These are phyloP conservation scores for Mortierella sp. DNA, from an alignment of 371 early-diverging fungal genomes.

Conservation along the genomic window DNA sequence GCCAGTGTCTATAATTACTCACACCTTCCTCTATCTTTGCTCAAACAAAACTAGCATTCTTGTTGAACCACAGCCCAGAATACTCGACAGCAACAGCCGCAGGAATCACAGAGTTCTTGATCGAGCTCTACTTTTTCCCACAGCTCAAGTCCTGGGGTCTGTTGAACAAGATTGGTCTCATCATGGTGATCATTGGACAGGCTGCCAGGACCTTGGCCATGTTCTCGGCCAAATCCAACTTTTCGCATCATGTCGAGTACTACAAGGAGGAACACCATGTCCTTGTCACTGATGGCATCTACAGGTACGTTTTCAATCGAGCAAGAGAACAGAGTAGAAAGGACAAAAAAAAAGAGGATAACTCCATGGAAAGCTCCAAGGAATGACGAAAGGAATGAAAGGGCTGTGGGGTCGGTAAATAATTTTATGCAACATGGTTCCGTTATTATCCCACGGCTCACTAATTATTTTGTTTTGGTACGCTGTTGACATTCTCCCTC, in stretches of 20 bases:
- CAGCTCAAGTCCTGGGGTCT: conserved; percentile 66
- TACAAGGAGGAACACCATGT: conserved; percentile 75
- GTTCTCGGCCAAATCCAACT: conserved; percentile 86
- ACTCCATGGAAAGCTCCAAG: not conserved
- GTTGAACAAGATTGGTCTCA: conserved; percentile 72
- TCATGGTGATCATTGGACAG: conserved; percentile 76
- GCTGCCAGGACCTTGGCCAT: conserved; percentile 80
- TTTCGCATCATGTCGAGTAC: conserved; percentile 82
- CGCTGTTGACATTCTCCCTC: not conserved
- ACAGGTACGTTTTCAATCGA: conserved; percentile 63
- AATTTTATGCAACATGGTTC: not conserved
- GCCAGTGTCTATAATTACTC: not conserved
- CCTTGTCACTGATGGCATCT: conserved; percentile 85
- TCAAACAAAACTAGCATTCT: conserved; percentile 68
- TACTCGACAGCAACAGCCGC: conserved; percentile 82
- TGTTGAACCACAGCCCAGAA: conserved; percentile 82
- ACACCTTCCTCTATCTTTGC: not conserved
- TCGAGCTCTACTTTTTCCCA: conserved; percentile 78
- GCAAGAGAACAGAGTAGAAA: too few relatives aligned
- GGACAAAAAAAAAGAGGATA: not conserved
- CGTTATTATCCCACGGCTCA: not conserved
- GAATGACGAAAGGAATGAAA: not conserved
- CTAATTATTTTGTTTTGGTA: not conserved
- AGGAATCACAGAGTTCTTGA: conserved; percentile 78
- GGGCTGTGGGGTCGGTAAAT: not conserved